Percentiles rank a stretch among this genome's conserved stretches.
Conservation (phyloP, 2,329 filamentous ascomycete genomes). For the Verticillium nubilum region DNA sequence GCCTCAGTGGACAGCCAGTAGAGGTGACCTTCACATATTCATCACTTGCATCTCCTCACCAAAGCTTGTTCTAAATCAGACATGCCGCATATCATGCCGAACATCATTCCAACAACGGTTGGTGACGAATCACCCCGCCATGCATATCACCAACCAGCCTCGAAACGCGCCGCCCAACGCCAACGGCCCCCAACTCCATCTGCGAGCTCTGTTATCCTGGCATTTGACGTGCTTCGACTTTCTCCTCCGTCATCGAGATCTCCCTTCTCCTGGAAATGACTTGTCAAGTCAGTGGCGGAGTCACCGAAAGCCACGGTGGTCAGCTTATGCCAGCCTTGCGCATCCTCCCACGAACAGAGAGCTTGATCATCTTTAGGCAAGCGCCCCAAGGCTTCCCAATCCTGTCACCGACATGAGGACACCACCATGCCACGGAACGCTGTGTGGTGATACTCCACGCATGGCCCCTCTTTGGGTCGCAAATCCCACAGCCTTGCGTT, state of each 20-base stretch:
- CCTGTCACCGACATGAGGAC: background rate
- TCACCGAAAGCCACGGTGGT: background rate
- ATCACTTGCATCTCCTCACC: too few species aligned
- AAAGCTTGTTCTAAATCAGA: too few species aligned
- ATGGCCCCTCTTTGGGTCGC: background rate
- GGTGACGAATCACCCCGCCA: background rate
- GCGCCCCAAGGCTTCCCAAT: background rate
- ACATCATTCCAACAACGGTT: too few species aligned
- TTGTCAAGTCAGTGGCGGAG: background rate
- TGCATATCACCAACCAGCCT: background rate
- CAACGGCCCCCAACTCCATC: background rate
- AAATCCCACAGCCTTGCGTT: background rate
- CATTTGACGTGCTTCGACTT: background rate
- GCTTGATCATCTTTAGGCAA: background rate
- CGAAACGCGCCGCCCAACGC: background rate
- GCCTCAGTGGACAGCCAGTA: too few species aligned
- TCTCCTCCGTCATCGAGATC: background rate
- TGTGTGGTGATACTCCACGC: background rate
- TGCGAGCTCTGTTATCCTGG: conserved; percentile 3
- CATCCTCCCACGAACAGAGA: background rate
- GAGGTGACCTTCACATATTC: too few species aligned
- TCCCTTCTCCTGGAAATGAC: background rate
- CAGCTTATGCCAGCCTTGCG: background rate
- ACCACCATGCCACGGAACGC: background rate
- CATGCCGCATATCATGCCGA: too few species aligned